Base-by-base conservation (phyloP, 768 basidiomycete genomes). In the Termitomyces sp. region DNA sequence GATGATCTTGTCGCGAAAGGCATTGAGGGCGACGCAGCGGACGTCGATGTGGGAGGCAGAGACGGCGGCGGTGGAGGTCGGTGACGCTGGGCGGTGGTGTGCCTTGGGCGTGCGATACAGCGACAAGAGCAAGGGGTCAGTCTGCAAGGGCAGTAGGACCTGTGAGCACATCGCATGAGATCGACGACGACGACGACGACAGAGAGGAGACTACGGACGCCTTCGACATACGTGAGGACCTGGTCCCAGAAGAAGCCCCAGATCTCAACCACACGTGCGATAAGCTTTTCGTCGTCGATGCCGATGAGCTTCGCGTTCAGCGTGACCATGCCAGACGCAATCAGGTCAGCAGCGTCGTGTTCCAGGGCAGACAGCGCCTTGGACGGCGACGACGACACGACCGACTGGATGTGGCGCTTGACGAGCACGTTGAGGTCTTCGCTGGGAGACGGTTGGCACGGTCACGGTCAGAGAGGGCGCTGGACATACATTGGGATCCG, bases 201-300 rank as follows among this genome's bases (percentile, higher is more conserved):
- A 41, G 18, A 33, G 8, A 33, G 27, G 27, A 42, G 3, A 22
- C 27, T 11, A 78, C 86, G 68, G 65, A 93, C 91, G 56, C 91
- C 92, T 79, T 94, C 92, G 36, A 93, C 77, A 68, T 94, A 95
- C 8, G 92, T 89, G 7, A 95, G 75, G 30, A 94, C 86, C 60
- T 91, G 86, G 65, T 89, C 89, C 89, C 91, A 96, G 73, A 97
- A 97, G 77, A 96, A 95, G 15, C 81, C 83, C 94, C 95, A 98
- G 18, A 91, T 79, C 65, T 95, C 93, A 2, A 94, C 90, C 18
- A 96, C 80, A 31, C 92, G 80, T 5, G 77, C 76, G 6, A 95
- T 75, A 16, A 98, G 78, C 66, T 88, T 84, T 41, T 88, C 87
- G 45, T 95, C 94, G 30, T 93, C 89, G 9, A 89, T 75, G 4